These are phyloP conservation scores for Harringtonia aguacate DNA, from an alignment of 2,329 filamentous ascomycete genomes.

Conservation along the genomic window DNA sequence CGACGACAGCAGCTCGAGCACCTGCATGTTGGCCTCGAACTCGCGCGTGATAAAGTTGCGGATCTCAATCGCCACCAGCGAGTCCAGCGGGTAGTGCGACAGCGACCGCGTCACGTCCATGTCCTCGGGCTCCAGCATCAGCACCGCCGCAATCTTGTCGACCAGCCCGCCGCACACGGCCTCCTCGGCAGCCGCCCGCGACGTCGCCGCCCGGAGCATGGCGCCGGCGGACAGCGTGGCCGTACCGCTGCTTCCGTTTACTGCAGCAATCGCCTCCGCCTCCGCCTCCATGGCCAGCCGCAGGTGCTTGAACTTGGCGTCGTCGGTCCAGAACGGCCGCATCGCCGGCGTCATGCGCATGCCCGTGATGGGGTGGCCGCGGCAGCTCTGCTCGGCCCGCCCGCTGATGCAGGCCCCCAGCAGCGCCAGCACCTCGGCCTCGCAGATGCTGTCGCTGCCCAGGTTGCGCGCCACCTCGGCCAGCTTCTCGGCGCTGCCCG, in stretches of 20 bases:
- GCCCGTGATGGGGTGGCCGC: slow-evolving; percentile 40
- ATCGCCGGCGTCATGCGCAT: slow-evolving; percentile 32
- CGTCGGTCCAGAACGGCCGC: slow-evolving; percentile 39
- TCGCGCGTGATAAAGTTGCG: slow-evolving; percentile 40
- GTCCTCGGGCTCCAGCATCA: slow-evolving; percentile 38
- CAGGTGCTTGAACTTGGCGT: slow-evolving; percentile 41
- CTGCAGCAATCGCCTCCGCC: slow-evolving; percentile 10
- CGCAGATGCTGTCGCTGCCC: slow-evolving; percentile 12
- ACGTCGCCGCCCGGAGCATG: slow-evolving; percentile 27
- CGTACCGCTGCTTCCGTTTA: no score
- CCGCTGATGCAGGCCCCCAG: slow-evolving; percentile 11
- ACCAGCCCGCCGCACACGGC: slow-evolving; percentile 33
- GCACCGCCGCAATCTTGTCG: slow-evolving; percentile 34
- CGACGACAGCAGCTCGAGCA: slow-evolving; percentile 41
- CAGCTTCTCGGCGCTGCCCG: slow-evolving; percentile 34
- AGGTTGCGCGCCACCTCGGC: slow-evolving; percentile 21
- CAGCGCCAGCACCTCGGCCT: slow-evolving; percentile 11
- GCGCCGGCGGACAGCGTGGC: slow-evolving; percentile 29
- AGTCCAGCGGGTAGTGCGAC: slow-evolving; percentile 33
- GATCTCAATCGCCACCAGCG: slow-evolving; percentile 37
- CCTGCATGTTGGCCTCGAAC: slow-evolving; percentile 38
- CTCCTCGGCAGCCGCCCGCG: slow-evolving; percentile 30
- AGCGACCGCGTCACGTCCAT: slow-evolving; percentile 32
- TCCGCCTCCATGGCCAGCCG: slow-evolving; percentile 25
- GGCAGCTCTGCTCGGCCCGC: slow-evolving; percentile 11